Percentiles rank a stretch among this genome's conserved stretches.
phyloP scores from a whole-genome alignment of 345 rosid species.

The Iberis pinnata region DNA sequence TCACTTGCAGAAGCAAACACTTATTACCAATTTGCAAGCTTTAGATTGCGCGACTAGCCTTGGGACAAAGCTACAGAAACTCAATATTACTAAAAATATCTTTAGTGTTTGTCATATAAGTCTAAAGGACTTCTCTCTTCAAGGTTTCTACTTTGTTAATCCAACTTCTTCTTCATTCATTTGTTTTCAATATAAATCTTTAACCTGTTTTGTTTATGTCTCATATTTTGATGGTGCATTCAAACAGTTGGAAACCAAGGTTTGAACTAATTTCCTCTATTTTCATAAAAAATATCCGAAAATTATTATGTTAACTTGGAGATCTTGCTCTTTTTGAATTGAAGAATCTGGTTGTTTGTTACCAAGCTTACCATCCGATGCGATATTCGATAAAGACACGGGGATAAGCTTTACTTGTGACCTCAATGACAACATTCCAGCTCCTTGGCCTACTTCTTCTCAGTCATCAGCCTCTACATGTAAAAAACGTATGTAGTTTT shows the following conservation, averaged over 20 bases:
- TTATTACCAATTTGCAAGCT: slow-evolving; percentile 91
- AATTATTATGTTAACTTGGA: slow-evolving; percentile 9
- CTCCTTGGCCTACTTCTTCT: slow-evolving; percentile 73
- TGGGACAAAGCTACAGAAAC: slow-evolving; percentile 58
- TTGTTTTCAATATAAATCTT: not conserved
- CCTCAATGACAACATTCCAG: slow-evolving; percentile 92
- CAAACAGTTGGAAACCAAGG: slow-evolving; percentile 67
- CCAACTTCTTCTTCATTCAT: not conserved
- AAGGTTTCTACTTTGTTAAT: slow-evolving; percentile 46
- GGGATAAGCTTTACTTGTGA: slow-evolving; percentile 95
- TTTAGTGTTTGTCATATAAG: slow-evolving; percentile 75
- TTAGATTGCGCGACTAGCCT: slow-evolving; percentile 75
- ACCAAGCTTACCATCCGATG: slow-evolving; percentile 96
- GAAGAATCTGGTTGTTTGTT: slow-evolving; percentile 87
- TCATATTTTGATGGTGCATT: slow-evolving; percentile 3
- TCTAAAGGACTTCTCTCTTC: slow-evolving; percentile 95
- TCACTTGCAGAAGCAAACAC: slow-evolving; percentile 90
- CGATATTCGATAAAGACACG: slow-evolving; percentile 61
- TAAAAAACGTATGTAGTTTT: slow-evolving; percentile 57
- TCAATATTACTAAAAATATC: slow-evolving; percentile 57
- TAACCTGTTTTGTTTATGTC: not conserved
- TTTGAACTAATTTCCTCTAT: slow-evolving; percentile 15
- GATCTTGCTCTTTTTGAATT: slow-evolving; percentile 9
- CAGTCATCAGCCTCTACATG: slow-evolving; percentile 60
- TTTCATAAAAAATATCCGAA: not conserved